Evolutionary conservation across 345 rosid genomes (phyloP).

Genomic region (Heritiera littoralis): DNA sequence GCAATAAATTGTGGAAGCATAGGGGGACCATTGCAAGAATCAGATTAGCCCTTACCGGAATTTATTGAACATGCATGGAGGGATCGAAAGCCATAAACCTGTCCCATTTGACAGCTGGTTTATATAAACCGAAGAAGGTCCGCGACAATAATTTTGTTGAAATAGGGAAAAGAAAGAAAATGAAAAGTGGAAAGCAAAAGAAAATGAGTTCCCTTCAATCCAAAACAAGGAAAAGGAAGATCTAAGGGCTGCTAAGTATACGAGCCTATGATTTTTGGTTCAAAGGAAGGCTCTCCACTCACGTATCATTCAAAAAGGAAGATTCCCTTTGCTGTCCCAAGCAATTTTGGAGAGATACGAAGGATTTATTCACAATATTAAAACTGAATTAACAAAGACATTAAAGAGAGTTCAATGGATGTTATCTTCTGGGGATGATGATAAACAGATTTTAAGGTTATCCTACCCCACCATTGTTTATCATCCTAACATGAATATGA

Average conservation of each 20-base stretch:
- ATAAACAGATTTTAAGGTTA: conserved; percentile 27
- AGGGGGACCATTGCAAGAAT: conserved; percentile 27
- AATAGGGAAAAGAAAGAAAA: neutral
- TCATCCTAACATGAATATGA: neutral
- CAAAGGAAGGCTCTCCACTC: conserved; percentile 26
- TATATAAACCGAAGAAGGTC: neutral
- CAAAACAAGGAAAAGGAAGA: neutral
- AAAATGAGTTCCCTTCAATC: neutral
- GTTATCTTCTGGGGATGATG: conserved; percentile 13
- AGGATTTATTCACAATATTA: neutral
- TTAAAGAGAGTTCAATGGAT: conserved; percentile 6
- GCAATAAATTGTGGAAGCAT: conserved; percentile 10
- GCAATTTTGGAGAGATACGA: conserved; percentile 2
- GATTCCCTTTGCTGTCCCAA: conserved; percentile 19
- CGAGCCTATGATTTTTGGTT: conserved; percentile 4
- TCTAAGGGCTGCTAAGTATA: neutral
- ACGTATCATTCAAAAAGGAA: conserved; percentile 27
- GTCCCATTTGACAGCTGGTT: conserved; percentile 25
- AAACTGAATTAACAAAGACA: neutral
- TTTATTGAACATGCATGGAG: conserved; percentile 21
- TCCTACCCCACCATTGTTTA: conserved; percentile 34
- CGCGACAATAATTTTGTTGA: neutral
- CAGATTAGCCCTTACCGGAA: conserved; percentile 12
- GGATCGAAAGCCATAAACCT: neutral
- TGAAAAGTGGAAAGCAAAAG: neutral